phyloP scores from a whole-genome alignment of 441 rosid genomes.

The Pelargonium australe region DNA sequence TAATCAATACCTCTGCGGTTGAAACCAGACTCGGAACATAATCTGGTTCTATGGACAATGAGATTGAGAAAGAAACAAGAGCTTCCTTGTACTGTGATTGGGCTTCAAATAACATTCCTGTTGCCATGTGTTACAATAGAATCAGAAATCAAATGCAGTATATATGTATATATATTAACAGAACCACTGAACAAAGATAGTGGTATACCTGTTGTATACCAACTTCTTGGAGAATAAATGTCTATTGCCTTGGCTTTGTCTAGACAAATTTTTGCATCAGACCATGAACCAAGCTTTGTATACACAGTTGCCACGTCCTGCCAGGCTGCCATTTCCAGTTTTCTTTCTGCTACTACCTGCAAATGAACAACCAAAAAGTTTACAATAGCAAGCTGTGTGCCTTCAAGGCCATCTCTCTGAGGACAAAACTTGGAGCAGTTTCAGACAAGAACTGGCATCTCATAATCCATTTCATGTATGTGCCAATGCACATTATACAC shows the following conservation, averaged over 20 bases:
- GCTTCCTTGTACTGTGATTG: constrained; percentile 68
- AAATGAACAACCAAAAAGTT: background rate
- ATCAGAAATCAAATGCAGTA: background rate
- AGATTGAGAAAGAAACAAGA: constrained; percentile 54
- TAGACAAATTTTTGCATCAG: constrained; percentile 65
- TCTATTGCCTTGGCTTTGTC: constrained; percentile 62
- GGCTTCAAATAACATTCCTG: constrained; percentile 65
- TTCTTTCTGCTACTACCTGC: constrained; percentile 28
- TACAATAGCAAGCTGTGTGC: background rate
- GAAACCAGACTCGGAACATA: constrained; percentile 75
- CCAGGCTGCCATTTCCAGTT: constrained; percentile 67
- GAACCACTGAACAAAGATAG: background rate
- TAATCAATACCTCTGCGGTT: constrained; percentile 60
- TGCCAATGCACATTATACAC: background rate
- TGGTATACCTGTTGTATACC: constrained; percentile 69
- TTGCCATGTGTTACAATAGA: constrained; percentile 9
- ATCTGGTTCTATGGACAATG: constrained; percentile 71
- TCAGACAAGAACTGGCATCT: background rate
- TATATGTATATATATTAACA: background rate
- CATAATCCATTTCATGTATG: background rate
- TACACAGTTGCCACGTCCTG: constrained; percentile 70
- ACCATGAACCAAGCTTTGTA: constrained; percentile 52
- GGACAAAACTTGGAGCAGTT: constrained; percentile 3
- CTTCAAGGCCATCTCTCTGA: background rate
- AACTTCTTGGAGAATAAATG: constrained; percentile 60